Evolutionary conservation across 2,329 filamentous ascomycete species (phyloP), one percentile per base, ranked within the genome.

Genomic region (Xylaria sp.): DNA sequence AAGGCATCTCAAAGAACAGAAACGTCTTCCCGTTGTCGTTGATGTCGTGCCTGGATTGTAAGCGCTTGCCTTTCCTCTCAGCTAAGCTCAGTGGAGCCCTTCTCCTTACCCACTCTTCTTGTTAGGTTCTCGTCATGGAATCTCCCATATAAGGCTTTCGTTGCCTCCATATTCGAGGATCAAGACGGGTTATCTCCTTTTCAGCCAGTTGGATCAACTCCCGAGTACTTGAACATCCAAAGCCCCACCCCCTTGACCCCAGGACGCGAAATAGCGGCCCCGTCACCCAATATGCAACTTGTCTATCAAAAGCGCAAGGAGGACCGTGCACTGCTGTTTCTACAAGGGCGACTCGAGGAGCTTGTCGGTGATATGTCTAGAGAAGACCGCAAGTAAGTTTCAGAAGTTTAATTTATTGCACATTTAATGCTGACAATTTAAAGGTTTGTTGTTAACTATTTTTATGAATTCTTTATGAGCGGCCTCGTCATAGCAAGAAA

Each of bases 341-440:
- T 60, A 11, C 35, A 60, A 25, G 58, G 44, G 11, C 44, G 51
- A 43, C 37, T 55, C 4, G 58, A 60, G 29, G n/a, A 60, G 2
- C 51, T 60, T 17, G 21, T 55, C 13, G 37, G 27, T 7, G 6
- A 1, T 31, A 51, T 60, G 44, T 23, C 8, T 4, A 29, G 23
- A 21, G 58, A 60, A 31, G 58, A 60, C 4, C 58, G 51, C 25
- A 60, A 38, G 58, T 60, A 44, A 46, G 58, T 13, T 49, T 13
- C 23, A 21, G 3, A 17, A 29, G 11, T 7, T 11, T 9, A 2
- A 17, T 40, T 19, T 21, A 3, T 33, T 10, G 2, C 31, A 10
- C 19, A 31, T 19, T 17, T 10, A 1, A 37, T 10, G n/a, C 51
- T 60, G 9, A 60, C 13, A 2, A 33, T 13, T 8, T 8, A 10